Conservation (phyloP, 2,329 filamentous ascomycete species). For the Dothistroma septosporum region DNA sequence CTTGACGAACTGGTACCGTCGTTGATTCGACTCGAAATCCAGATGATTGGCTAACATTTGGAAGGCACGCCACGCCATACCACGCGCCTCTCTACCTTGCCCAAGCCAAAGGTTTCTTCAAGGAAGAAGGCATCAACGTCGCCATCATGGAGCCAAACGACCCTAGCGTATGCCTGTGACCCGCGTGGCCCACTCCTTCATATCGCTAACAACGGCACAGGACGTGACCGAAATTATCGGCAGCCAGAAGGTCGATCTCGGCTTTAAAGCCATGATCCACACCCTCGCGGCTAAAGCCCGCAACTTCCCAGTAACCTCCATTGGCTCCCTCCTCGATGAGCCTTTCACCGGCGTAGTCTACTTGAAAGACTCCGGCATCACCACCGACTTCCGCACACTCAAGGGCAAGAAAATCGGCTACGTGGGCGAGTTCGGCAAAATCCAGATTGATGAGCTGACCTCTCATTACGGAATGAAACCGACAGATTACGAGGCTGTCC, state of each 20-base stretch:
- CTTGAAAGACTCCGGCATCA: constrained; percentile 70
- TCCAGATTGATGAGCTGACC: constrained; percentile 74
- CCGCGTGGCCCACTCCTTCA: neutral
- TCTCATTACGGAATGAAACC: constrained; percentile 72
- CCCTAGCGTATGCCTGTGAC: constrained; percentile 56
- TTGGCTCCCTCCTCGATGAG: constrained; percentile 72
- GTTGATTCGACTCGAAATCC: constrained; percentile 20
- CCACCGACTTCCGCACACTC: constrained; percentile 63
- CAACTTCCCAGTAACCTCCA: constrained; percentile 66
- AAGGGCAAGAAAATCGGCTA: constrained; percentile 76
- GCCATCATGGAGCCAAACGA: constrained; percentile 74
- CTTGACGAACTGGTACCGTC: constrained; percentile 70
- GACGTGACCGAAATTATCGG: constrained; percentile 81
- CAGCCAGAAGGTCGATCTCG: constrained; percentile 69
- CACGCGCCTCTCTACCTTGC: constrained; percentile 74
- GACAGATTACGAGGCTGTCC: constrained; percentile 68
- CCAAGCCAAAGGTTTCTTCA: constrained; percentile 70
- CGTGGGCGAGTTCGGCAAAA: constrained; percentile 73
- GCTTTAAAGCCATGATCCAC: constrained; percentile 82
- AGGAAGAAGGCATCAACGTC: constrained; percentile 72
- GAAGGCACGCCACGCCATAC: constrained; percentile 78
- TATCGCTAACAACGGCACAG: constrained; percentile 28
- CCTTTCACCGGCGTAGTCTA: constrained; percentile 77
- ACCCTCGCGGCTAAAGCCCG: constrained; percentile 74
- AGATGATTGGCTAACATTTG: constrained; percentile 6